Evolutionary conservation across 768 basidiomycete genomes (phyloP).

Genomic region (Nidularia sp.): DNA sequence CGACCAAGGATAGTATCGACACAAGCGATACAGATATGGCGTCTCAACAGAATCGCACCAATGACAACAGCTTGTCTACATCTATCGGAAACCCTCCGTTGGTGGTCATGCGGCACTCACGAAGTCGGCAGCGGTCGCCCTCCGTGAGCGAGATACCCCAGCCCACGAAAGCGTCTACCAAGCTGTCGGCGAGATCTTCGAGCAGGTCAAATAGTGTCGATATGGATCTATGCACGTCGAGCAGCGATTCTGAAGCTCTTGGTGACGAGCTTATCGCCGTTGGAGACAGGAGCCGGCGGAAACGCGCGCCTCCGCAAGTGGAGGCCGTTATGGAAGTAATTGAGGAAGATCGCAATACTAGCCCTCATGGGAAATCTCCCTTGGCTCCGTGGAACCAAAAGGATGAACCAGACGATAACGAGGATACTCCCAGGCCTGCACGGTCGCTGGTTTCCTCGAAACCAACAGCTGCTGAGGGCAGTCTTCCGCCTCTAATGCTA

Average conservation of each 20-base stretch:
- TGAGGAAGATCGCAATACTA: neutral
- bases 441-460: neutral
- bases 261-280: neutral
- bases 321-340: neutral
- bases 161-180: neutral
- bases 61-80: no score
- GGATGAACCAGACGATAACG: neutral
- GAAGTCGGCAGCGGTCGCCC: slow-evolving; percentile 9
- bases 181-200: neutral
- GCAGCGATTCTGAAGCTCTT: slow-evolving; percentile 1
- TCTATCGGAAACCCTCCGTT: neutral
- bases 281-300: neutral
- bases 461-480: no score
- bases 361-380: neutral
- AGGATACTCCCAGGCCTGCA: neutral
- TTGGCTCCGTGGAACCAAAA: neutral
- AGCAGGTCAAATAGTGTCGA: neutral
- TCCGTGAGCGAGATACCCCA: slow-evolving; percentile 9
- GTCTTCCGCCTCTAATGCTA: neutral
- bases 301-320: neutral
- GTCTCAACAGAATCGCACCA: no score
- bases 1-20: no score
- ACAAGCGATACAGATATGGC: no score
- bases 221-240: slow-evolving; percentile 2
- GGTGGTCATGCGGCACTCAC: slow-evolving; percentile 11